Evolutionary conservation across 1,284 basidiomycete genomes (phyloP).

Genomic region (Rhodotorula sp.): DNA sequence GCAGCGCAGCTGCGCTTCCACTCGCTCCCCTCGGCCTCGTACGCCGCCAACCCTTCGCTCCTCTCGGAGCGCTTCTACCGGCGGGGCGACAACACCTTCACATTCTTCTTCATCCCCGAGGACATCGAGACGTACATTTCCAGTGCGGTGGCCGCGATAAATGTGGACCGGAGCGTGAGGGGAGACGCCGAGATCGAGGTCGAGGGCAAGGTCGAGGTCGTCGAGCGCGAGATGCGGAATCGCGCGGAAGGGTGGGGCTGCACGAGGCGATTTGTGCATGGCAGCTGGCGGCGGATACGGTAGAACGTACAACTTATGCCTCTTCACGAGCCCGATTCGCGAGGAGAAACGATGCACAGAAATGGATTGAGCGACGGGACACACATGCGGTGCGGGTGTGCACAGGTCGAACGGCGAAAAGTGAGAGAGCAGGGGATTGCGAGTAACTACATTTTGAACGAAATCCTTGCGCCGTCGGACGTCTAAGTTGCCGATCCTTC

Average conservation of each 20-base stretch:
- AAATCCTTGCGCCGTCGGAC: no score
- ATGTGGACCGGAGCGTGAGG: neutral
- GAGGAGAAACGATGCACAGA: neutral
- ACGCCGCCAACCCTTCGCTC: conserved; percentile 45
- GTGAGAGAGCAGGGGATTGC: neutral
- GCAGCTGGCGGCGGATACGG: conserved; percentile 40
- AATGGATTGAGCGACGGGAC: neutral
- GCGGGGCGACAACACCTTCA: conserved; percentile 51
- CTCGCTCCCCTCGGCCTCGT: conserved; percentile 37
- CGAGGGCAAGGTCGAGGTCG: conserved; percentile 43
- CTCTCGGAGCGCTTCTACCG: conserved; percentile 45
- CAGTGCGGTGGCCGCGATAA: neutral
- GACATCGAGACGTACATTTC: conserved; percentile 42
- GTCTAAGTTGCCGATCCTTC: neutral
- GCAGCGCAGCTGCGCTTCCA: conserved; percentile 51
- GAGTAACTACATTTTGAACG: neutral
- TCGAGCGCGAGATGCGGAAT: conserved; percentile 43
- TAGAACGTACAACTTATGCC: neutral
- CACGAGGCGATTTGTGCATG: conserved; percentile 46
- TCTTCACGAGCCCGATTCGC: no score
- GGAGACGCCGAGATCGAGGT: conserved; percentile 21
- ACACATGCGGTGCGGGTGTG: neutral
- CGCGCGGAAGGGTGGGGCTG: conserved; percentile 41
- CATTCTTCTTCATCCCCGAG: conserved; percentile 49
- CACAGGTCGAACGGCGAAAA: neutral